Conservation (phyloP, 257 asterid species). For the Apocynum venetum region DNA sequence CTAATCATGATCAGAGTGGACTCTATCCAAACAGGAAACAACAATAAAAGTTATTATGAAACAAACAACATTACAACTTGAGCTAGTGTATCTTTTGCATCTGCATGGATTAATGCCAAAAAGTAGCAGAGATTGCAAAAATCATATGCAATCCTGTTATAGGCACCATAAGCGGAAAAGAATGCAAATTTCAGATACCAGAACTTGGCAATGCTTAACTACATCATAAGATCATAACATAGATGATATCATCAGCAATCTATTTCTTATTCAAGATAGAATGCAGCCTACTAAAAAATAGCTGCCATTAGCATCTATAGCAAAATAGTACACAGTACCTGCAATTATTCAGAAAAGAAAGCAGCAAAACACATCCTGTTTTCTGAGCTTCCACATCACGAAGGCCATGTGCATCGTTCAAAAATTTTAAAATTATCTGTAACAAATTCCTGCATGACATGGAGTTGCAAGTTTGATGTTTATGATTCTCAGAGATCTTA, state of each 20-base stretch:
- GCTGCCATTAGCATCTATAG: background rate
- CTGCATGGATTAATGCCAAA: background rate
- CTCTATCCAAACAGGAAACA: background rate
- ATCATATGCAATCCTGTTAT: background rate
- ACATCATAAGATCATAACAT: background rate
- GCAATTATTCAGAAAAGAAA: slow-evolving; percentile 53
- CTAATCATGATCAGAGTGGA: background rate
- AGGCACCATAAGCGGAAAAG: background rate
- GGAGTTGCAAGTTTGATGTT: slow-evolving; percentile 28
- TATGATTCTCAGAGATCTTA: slow-evolving; percentile 31
- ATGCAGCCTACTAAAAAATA: background rate
- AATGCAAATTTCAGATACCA: background rate
- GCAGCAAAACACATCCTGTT: slow-evolving; percentile 59
- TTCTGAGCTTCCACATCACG: slow-evolving; percentile 57
- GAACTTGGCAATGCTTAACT: background rate
- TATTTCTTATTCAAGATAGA: background rate
- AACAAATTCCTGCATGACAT: slow-evolving; percentile 32
- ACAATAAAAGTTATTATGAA: background rate
- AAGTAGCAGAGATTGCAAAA: background rate
- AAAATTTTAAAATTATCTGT: slow-evolving; percentile 39
- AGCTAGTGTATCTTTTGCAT: background rate
- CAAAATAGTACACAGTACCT: slow-evolving; percentile 42
- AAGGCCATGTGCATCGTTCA: slow-evolving; percentile 53
- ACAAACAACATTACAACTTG: background rate
- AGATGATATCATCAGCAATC: background rate